These are phyloP conservation scores for Penicillium canariense DNA, from an alignment of 495 filamentous ascomycete genomes.

Conservation along the genomic window DNA sequence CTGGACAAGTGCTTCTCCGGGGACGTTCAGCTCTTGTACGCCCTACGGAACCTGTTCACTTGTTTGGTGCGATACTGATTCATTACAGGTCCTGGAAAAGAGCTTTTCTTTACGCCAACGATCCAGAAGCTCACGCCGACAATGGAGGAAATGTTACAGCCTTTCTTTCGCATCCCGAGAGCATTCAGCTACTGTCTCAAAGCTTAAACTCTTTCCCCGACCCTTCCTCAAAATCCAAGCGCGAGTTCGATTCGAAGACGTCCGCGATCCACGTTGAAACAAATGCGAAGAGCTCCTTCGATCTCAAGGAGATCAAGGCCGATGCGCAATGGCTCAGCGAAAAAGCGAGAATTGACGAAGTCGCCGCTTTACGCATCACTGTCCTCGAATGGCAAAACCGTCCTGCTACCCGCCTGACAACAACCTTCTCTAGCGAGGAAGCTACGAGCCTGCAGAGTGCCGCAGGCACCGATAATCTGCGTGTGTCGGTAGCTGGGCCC, in stretches of 20 bases:
- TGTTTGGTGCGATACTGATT: slow-evolving; percentile 14
- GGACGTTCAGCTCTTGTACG: slow-evolving; percentile 58
- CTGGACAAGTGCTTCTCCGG: slow-evolving; percentile 62
- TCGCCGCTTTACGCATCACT: slow-evolving; percentile 75
- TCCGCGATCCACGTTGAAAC: slow-evolving; percentile 86
- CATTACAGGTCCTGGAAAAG: slow-evolving; percentile 69
- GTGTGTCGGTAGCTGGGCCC: slow-evolving; percentile 47
- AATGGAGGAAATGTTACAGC: slow-evolving; percentile 49
- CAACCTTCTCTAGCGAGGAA: slow-evolving; percentile 66
- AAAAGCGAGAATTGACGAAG: slow-evolving; percentile 71
- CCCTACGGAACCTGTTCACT: slow-evolving; percentile 4
- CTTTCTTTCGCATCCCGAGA: slow-evolving; percentile 67
- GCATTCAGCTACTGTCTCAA: slow-evolving; percentile 61
- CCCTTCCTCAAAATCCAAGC: slow-evolving; percentile 58
- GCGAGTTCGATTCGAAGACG: slow-evolving; percentile 80
- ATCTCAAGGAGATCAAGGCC: slow-evolving; percentile 78
- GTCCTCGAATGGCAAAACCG: slow-evolving; percentile 82
- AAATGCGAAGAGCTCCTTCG: slow-evolving; percentile 61
- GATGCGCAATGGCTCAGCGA: slow-evolving; percentile 85
- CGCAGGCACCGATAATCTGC: slow-evolving; percentile 55
- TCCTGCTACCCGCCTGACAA: slow-evolving; percentile 60
- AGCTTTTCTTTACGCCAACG: slow-evolving; percentile 63
- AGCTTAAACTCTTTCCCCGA: slow-evolving; percentile 61
- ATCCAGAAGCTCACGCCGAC: slow-evolving; percentile 46
- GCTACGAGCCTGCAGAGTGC: slow-evolving; percentile 63